These are phyloP conservation scores for Anthracocystis panici-leucophaei DNA, from an alignment of 1,284 basidiomycete species.

Conservation along the genomic window DNA sequence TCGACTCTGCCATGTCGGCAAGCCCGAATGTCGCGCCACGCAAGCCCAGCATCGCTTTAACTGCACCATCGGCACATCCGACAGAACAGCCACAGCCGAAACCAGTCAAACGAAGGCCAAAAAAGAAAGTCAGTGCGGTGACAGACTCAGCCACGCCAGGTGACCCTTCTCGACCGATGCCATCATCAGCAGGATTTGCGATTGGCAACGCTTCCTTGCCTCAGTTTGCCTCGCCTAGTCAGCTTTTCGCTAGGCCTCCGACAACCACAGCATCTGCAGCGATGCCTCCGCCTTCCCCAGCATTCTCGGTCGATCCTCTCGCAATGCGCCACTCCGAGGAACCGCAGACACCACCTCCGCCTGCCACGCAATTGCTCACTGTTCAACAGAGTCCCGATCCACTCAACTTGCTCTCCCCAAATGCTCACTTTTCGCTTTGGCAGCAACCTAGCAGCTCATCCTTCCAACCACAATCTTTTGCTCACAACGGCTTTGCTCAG, in stretches of 20 bases:
- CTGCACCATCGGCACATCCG: conserved; percentile 19
- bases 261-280: neutral
- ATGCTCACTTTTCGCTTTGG: conserved; percentile 35
- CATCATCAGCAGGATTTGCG: conserved; percentile 1
- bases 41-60: neutral
- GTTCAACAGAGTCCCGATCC: conserved; percentile 54
- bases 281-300: conserved; percentile 19
- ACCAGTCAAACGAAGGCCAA: conserved; percentile 15
- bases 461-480: conserved; percentile 7
- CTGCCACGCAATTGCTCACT: conserved; percentile 1
- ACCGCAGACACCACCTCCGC: conserved; percentile 36
- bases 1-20: conserved; percentile 36
- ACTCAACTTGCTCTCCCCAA: conserved; percentile 46
- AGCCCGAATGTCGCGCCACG: conserved; percentile 8
- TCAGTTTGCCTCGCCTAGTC: conserved; percentile 33
- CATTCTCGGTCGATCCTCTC: conserved; percentile 7
- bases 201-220: conserved; percentile 7
- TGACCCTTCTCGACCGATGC: neutral
- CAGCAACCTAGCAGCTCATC: conserved; percentile 15
- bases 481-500: conserved; percentile 7
- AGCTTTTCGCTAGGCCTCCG: conserved; percentile 25
- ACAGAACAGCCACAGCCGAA: conserved; percentile 13
- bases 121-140: conserved; percentile 4
- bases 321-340: conserved; percentile 16
- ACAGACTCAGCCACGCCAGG: neutral